phyloP scores from a whole-genome alignment of 257 asterid genomes.

The Salvia splendens region DNA sequence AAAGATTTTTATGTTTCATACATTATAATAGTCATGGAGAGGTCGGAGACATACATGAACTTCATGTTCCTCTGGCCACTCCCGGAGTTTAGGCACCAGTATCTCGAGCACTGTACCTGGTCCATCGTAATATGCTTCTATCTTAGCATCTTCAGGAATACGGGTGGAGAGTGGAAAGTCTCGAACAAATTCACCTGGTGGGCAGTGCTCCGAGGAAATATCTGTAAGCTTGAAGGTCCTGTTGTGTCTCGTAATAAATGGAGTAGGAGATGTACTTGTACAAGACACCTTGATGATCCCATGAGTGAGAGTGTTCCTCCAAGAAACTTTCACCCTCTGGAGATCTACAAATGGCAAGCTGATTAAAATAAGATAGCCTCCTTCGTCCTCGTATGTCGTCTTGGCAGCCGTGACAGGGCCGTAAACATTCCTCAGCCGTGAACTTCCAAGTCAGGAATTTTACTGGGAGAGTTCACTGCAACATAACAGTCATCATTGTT shows the following conservation, averaged over 20 bases:
- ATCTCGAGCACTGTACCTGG: conserved; percentile 82
- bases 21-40: conserved; percentile 41
- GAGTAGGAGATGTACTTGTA: conserved; percentile 66
- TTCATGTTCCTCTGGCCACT: conserved; percentile 86
- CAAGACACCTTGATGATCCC: conserved; percentile 84
- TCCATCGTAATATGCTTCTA: conserved; percentile 83
- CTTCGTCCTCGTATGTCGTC: conserved; percentile 76
- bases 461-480: conserved; percentile 43
- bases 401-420: conserved; percentile 93
- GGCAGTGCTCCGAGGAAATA: conserved; percentile 78
- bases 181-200: conserved; percentile 86
- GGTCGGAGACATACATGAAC: conserved; percentile 92
- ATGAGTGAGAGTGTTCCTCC: conserved; percentile 77
- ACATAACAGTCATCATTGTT: conserved; percentile 52
- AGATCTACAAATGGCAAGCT: conserved; percentile 91
- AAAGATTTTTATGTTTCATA: conserved; percentile 25
- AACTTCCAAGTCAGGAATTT: conserved; percentile 57
- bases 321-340: conserved; percentile 81
- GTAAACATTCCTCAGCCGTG: conserved; percentile 55
- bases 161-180: conserved; percentile 83
- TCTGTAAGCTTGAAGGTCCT: conserved; percentile 82
- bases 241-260: conserved; percentile 70
- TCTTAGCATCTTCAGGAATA: conserved; percentile 87
- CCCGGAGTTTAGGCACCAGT: conserved; percentile 78
- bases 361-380: conserved; percentile 62